Base-by-base conservation (phyloP, 2,329 filamentous ascomycete species). In the Sphaerulina musiva region DNA sequence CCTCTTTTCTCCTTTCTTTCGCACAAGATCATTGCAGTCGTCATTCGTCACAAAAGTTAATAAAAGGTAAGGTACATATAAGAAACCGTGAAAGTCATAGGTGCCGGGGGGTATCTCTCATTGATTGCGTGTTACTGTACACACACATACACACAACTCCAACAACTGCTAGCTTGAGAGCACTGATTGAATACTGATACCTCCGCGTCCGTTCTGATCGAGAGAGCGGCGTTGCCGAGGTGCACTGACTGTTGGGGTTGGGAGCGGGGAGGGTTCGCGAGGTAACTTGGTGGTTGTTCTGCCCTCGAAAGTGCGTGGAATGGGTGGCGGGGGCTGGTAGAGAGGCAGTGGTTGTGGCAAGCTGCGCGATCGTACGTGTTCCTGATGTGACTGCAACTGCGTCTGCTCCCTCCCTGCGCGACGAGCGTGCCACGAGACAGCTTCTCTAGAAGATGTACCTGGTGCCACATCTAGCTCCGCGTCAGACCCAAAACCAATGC, bases 401-500 rank as follows among this genome's bases (percentile, higher is more conserved):
- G 54, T 56, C 26, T 40, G 48, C 48, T 51, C 48, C 12, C 26
- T 38, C 41, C 26, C 26, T 4, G 46, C 51, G 14, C 51, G 47
- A 42, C 56, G 57, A 57, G 58, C 59, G 56, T 62, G 59, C 63
- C 60, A 63, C n/a, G 64, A 64, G 29, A 62, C 64, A 14, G 60
- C 44, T 49, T 60, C 62, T 23, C 38, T 51, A 43, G 58, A 55
- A 42, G 58, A 54, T 42, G 47, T 53, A 26, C 58, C 56, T 50
- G 60, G 52, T 49, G 54, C 60, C 62, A 60, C 62, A 56, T 70
- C 68, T 62, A 65, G 70, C 65, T 77, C 74, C 70, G 72, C 69
- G 67, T 78, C 76, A 66, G 75, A 77, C 65, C 59, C 63, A 43
- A 72, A 67, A 62, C 80, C 84, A 74, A 87, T 80, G 67, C 82